Evolutionary conservation across 352 stramenopile species (phyloP).

Genomic region (Globisporangium mamillatum): DNA sequence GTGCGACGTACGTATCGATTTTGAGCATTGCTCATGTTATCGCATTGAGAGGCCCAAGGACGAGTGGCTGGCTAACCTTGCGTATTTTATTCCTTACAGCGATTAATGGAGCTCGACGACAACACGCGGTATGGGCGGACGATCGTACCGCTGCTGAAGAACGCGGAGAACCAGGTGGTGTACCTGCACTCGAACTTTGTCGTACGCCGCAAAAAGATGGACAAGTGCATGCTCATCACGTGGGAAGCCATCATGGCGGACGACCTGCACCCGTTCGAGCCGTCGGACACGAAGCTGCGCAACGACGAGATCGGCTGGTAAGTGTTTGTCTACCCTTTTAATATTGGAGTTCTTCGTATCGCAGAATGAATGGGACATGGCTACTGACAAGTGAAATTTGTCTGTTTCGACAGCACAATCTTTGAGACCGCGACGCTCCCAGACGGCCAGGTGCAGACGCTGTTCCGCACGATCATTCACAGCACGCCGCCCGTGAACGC

Average conservation of each 20-base stretch:
- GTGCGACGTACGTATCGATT: constrained; percentile 34
- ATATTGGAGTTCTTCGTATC: neutral
- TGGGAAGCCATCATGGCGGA: constrained; percentile 71
- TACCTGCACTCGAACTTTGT: constrained; percentile 83
- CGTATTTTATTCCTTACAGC: constrained; percentile 13
- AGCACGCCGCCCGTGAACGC: constrained; percentile 60
- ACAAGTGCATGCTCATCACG: constrained; percentile 58
- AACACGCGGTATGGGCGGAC: constrained; percentile 79
- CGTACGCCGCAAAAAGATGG: constrained; percentile 50
- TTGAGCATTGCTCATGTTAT: neutral
- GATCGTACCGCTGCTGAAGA: constrained; percentile 66
- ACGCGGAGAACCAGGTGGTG: constrained; percentile 54
- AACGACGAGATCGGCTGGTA: constrained; percentile 84
- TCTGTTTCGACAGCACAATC: constrained; percentile 40
- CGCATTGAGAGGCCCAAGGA: neutral
- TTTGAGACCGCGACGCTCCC: constrained; percentile 53
- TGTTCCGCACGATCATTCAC: constrained; percentile 68
- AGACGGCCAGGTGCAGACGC: constrained; percentile 49
- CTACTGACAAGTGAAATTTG: constrained; percentile 1
- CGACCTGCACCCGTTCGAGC: constrained; percentile 63
- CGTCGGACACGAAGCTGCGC: constrained; percentile 52
- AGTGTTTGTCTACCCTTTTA: constrained; percentile 15
- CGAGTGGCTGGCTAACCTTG: neutral
- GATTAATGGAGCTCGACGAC: constrained; percentile 73
- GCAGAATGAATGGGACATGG: neutral